phyloP scores from a whole-genome alignment of 2,329 filamentous ascomycete species.

The Aspergillus uvarum region DNA sequence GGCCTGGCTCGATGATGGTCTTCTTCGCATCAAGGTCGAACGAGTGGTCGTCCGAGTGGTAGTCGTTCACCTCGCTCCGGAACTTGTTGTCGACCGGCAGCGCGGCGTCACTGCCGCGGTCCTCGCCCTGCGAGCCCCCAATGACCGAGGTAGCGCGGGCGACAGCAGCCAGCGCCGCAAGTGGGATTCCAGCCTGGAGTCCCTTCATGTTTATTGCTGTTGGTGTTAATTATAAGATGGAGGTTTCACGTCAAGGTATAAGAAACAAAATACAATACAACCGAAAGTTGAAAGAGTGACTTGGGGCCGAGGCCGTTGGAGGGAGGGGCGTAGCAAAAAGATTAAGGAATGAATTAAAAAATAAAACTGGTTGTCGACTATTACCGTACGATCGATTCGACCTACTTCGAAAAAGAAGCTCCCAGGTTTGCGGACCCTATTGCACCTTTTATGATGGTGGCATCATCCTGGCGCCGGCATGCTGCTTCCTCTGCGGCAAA shows the following conservation, averaged over 20 bases:
- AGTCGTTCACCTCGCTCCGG: neutral
- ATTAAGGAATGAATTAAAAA: conserved; percentile 4
- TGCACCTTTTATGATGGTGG: conserved; percentile 19
- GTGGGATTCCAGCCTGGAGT: conserved; percentile 35
- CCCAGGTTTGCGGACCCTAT: neutral
- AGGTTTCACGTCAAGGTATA: neutral
- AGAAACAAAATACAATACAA: conserved; percentile 3
- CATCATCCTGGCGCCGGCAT: conserved; percentile 6
- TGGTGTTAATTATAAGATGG: neutral
- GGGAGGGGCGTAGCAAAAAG: conserved; percentile 7
- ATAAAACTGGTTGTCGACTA: too few species aligned
- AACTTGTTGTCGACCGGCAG: neutral
- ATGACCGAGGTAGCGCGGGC: conserved; percentile 26
- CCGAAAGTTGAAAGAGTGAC: conserved; percentile 15
- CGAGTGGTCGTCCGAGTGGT: conserved; percentile 4
- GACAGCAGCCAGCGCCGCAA: conserved; percentile 36
- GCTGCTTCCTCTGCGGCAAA: conserved; percentile 5
- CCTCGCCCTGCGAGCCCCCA: conserved; percentile 5
- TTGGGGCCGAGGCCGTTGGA: conserved; percentile 8
- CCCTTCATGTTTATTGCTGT: conserved; percentile 33
- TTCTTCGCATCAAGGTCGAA: conserved; percentile 2
- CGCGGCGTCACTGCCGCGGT: conserved; percentile 6
- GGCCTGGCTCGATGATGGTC: neutral
- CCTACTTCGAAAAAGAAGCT: neutral
- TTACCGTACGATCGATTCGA: too few species aligned